Evolutionary conservation across 371 early-diverging fungal species (phyloP), one percentile per base, ranked within the genome.

Genomic region (Mucor sp.): DNA sequence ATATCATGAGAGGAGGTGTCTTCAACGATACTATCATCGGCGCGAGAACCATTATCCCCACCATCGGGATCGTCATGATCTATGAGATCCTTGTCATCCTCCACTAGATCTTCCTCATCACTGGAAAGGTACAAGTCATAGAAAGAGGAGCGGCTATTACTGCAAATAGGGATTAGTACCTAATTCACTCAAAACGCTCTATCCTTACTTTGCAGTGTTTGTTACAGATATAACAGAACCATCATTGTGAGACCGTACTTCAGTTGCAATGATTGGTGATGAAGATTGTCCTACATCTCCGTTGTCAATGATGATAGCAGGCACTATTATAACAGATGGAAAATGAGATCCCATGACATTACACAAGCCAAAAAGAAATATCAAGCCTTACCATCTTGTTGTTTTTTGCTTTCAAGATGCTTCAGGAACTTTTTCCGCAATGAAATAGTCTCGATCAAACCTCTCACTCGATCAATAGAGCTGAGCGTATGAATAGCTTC

Each of bases 381-480:
- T 37, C 17, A 41, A 41, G 41, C 15, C 12, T 63, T 57, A 62
- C 68, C 30, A 41, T 69, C 59, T 33, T 19, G 41, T 17, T 63
- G 35, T 33, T 59, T 72, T 53, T 80, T 74, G 25, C 27, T 60
- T 64, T 75, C 65, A n/a, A 80, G 28, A 62, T 81, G 77, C 19
- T 61, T 73, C 14, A 84, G 39, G 53, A 81, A 84, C 56, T 81
- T 79, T 50, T 78, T 81, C 9, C 84, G 71, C 39, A 79, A 58
- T 5, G 75, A 82, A 32, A 81, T 73, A 1, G 84, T 84, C 58
- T 80, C 82, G 4, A 84, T 70, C 61, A 84, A 65, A 1, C 84
- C 84, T 64, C 74, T 67, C 9, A 84, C 80, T 14, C 81, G 75
- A 55, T 84, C 82, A 56, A 81, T 81, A 11, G 80, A 80, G 37